These are phyloP conservation scores for Salvia miltiorrhiza DNA, from an alignment of 257 asterid species.

Conservation along the genomic window DNA sequence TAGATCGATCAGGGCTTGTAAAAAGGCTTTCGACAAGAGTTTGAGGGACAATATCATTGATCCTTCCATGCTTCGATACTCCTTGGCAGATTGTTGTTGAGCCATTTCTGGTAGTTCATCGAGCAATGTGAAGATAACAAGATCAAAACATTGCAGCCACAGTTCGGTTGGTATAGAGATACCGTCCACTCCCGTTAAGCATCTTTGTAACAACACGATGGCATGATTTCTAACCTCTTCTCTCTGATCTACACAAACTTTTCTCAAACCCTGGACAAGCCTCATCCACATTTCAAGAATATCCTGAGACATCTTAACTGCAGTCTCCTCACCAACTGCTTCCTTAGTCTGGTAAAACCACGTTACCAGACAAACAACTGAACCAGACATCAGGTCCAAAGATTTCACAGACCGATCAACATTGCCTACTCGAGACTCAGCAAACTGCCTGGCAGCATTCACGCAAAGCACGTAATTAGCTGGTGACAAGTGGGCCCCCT, in stretches of 20 bases:
- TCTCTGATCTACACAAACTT: slow-evolving; percentile 72
- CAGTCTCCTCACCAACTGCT: slow-evolving; percentile 62
- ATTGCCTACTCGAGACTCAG: slow-evolving; percentile 79
- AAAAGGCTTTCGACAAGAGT: slow-evolving; percentile 60
- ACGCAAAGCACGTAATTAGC: slow-evolving; percentile 81
- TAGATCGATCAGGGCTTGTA: slow-evolving; percentile 57
- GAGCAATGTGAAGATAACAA: slow-evolving; percentile 64
- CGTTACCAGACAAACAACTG: slow-evolving; percentile 62
- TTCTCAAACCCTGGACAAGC: slow-evolving; percentile 74
- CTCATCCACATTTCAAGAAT: slow-evolving; percentile 96
- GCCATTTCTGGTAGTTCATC: slow-evolving; percentile 65
- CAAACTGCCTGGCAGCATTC: slow-evolving; percentile 87
- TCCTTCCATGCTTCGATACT: slow-evolving; percentile 73
- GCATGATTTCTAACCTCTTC: slow-evolving; percentile 89
- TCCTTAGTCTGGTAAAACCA: slow-evolving; percentile 76
- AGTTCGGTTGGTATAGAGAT: slow-evolving; percentile 52
- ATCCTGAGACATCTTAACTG: slow-evolving; percentile 67
- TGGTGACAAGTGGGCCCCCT: slow-evolving; percentile 80
- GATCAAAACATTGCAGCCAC: slow-evolving; percentile 77
- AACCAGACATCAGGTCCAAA: slow-evolving; percentile 84
- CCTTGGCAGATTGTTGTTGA: slow-evolving; percentile 61
- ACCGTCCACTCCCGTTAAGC: slow-evolving; percentile 67
- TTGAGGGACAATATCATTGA: slow-evolving; percentile 63
- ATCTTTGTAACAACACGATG: slow-evolving; percentile 59
- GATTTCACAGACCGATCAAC: slow-evolving; percentile 70